phyloP scores from a whole-genome alignment of 2,329 filamentous ascomycete genomes.

The Stagonosporopsis vannaccii region DNA sequence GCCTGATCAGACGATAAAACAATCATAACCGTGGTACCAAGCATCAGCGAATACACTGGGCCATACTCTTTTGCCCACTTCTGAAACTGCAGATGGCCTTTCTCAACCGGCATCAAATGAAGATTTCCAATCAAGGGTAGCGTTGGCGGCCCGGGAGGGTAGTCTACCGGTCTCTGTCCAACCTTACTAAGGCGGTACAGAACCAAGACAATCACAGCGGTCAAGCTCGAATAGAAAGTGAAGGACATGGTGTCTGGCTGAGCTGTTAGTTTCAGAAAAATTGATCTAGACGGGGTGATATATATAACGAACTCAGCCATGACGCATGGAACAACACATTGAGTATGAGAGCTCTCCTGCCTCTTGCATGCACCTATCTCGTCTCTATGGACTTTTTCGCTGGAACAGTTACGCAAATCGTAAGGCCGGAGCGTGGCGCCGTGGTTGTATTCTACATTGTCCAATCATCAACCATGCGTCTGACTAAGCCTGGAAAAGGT shows the following conservation, averaged over 20 bases:
- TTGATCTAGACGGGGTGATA: neutral
- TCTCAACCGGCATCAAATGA: conserved; percentile 55
- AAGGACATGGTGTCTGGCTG: neutral
- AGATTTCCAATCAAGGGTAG: conserved; percentile 61
- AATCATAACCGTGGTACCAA: conserved; percentile 58
- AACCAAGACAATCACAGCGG: neutral
- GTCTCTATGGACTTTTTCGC: neutral
- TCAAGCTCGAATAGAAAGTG: neutral
- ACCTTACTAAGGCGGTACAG: conserved; percentile 20
- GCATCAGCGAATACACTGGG: conserved; percentile 60
- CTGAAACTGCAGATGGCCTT: conserved; percentile 57
- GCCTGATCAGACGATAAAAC: conserved; percentile 56
- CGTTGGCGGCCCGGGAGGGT: conserved; percentile 61
- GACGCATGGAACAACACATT: neutral
- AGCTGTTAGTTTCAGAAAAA: neutral
- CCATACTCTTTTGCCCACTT: conserved; percentile 62
- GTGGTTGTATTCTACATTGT: too few relatives aligned
- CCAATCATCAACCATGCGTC: too few relatives aligned
- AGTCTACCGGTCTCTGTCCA: conserved; percentile 44
- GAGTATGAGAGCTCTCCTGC: neutral
- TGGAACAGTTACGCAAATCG: neutral
- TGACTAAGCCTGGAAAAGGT: too few relatives aligned
- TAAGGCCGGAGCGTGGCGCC: too few relatives aligned
- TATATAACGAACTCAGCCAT: neutral
- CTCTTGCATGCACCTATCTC: too few relatives aligned